Conservation (phyloP, 2,329 filamentous ascomycete genomes). For the Pseudogymnoascus sp. region DNA sequence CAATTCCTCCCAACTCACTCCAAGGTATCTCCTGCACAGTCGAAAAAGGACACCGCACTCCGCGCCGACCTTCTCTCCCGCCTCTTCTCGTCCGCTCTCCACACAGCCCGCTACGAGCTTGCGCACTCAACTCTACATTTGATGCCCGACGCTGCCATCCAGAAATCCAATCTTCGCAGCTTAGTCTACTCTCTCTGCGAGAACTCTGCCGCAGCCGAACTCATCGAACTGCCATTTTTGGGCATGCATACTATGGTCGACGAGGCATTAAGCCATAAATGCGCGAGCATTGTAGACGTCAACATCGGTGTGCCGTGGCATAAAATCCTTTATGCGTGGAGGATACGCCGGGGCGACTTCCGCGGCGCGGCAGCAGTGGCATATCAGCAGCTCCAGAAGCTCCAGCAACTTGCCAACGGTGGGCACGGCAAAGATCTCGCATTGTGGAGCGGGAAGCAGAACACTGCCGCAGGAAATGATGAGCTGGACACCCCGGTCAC, state of each 20-base stretch:
- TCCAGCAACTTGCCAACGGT: slow-evolving; percentile 39
- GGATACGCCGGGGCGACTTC: slow-evolving; percentile 74
- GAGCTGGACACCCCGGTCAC: slow-evolving; percentile 58
- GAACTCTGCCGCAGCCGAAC: slow-evolving; percentile 54
- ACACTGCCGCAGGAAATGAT: slow-evolving; percentile 38
- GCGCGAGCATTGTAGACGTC: slow-evolving; percentile 61
- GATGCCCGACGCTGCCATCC: slow-evolving; percentile 65
- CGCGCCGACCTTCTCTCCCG: slow-evolving; percentile 71
- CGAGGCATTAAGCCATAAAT: slow-evolving; percentile 64
- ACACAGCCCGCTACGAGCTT: slow-evolving; percentile 71
- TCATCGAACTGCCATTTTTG: slow-evolving; percentile 73
- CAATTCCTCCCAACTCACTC: slow-evolving; percentile 44
- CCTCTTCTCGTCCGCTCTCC: slow-evolving; percentile 74
- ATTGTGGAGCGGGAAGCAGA: slow-evolving; percentile 10
- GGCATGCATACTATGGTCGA: slow-evolving; percentile 74
- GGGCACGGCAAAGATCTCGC: slow-evolving; percentile 52
- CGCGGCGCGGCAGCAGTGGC: slow-evolving; percentile 65
- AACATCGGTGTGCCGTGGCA: slow-evolving; percentile 65
- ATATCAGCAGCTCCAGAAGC: slow-evolving; percentile 56
- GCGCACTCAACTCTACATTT: slow-evolving; percentile 74
- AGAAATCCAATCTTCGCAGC: slow-evolving; percentile 62
- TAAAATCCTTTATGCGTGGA: slow-evolving; percentile 85
- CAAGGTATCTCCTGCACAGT: slow-evolving; percentile 10
- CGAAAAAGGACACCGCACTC: slow-evolving; percentile 13
- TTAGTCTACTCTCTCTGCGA: slow-evolving; percentile 66